Conservation (phyloP, 2,329 filamentous ascomycete species). For the Teratosphaeria epicoccoides region DNA sequence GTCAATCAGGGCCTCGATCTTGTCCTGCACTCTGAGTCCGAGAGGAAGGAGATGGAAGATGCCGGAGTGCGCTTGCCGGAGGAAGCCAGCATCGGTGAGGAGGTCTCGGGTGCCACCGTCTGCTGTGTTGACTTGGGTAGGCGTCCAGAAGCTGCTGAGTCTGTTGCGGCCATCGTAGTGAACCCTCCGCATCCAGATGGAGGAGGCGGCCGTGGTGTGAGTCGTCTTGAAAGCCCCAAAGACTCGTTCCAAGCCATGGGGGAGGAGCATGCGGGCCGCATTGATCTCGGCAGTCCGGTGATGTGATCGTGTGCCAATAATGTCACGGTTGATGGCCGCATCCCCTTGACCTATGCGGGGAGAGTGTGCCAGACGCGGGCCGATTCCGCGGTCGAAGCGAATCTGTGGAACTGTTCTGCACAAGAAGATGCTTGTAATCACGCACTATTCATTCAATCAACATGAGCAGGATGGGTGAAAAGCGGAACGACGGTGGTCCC, state of each 20-base stretch:
- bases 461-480: slow-evolving; percentile 18
- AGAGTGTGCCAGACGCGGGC: not conserved
- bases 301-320: not conserved
- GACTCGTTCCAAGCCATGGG: slow-evolving; percentile 6
- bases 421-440: not conserved
- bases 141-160: slow-evolving; percentile 69
- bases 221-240: not conserved
- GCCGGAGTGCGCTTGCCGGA: slow-evolving; percentile 65
- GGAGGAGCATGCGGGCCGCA: slow-evolving; percentile 6
- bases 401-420: slow-evolving; percentile 1
- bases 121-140: slow-evolving; percentile 37
- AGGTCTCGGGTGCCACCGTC: slow-evolving; percentile 46
- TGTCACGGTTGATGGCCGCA: too few relatives aligned
- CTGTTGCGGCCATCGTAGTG: slow-evolving; percentile 48
- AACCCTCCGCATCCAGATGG: slow-evolving; percentile 1
- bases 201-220: not conserved
- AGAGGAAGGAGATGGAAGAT: slow-evolving; percentile 88
- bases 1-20: slow-evolving; percentile 75
- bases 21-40: slow-evolving; percentile 76
- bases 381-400: not conserved
- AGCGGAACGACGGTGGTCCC: slow-evolving; percentile 25
- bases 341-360: not conserved
- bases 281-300: not conserved
- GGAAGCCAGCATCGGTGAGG: slow-evolving; percentile 35
- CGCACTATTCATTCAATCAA: not conserved